Conservation (phyloP, 768 basidiomycete genomes). For the Kwoniella europaea region DNA sequence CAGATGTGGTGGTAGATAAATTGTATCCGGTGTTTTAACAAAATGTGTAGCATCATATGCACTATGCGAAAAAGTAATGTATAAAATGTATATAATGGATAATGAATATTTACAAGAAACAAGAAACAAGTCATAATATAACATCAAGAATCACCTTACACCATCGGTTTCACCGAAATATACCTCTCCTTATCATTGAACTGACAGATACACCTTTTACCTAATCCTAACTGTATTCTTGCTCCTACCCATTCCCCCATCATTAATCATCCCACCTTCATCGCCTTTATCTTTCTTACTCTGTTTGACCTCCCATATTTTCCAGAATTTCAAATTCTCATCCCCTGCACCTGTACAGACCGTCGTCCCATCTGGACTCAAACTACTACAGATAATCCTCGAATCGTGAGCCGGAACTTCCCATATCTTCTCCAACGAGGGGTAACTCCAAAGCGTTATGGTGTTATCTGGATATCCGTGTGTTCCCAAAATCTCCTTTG, state of each 20-base stretch:
- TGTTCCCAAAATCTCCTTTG: slow-evolving; percentile 87
- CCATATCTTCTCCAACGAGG: slow-evolving; percentile 76
- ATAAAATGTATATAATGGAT: background rate
- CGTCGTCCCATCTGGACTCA: slow-evolving; percentile 87
- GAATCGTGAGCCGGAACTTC: slow-evolving; percentile 94
- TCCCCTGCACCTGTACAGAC: slow-evolving; percentile 91
- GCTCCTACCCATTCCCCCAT: slow-evolving; percentile 10
- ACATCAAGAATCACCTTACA: background rate
- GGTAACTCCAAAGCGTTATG: slow-evolving; percentile 66
- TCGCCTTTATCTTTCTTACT: slow-evolving; percentile 50
- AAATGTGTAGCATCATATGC: slow-evolving; percentile 12
- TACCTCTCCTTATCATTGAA: too few species aligned
- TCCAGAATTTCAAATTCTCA: slow-evolving; percentile 97
- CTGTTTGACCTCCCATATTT: slow-evolving; percentile 59
- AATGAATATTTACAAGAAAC: background rate
- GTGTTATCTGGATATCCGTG: slow-evolving; percentile 80
- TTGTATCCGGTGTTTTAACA: too few species aligned
- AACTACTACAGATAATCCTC: slow-evolving; percentile 79
- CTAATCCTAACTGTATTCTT: slow-evolving; percentile 34
- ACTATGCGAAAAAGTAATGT: slow-evolving; percentile 9
- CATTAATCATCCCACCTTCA: slow-evolving; percentile 16
- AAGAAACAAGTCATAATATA: too few species aligned
- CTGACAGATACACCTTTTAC: background rate
- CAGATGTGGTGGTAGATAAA: too few species aligned
- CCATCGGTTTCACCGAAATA: background rate